A percentile compares a stretch with the other conserved stretches of the same genome.
These are phyloP conservation scores for Fraxinus platypoda DNA, from an alignment of 305 asterid genomes.

Conservation along the genomic window DNA sequence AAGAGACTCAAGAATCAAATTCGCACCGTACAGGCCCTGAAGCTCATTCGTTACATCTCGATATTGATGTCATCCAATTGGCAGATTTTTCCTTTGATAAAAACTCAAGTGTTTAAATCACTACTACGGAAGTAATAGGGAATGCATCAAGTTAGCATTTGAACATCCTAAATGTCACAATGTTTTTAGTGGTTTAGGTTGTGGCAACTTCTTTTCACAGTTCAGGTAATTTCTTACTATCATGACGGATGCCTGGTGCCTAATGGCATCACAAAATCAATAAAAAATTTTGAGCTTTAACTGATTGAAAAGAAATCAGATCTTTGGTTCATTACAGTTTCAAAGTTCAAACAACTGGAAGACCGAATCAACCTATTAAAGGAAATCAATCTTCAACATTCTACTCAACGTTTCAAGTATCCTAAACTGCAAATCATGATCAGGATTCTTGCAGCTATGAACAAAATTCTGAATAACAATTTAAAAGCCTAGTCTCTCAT, in stretches of 20 bases:
- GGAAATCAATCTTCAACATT: neutral
- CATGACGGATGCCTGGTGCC: neutral
- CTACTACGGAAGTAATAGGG: neutral
- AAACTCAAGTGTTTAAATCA: slow-evolving; percentile 18
- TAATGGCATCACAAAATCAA: neutral
- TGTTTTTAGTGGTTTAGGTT: neutral
- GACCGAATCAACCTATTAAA: neutral
- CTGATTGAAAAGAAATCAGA: neutral
- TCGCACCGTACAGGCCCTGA: slow-evolving; percentile 1
- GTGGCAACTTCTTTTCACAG: neutral
- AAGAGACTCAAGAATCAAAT: slow-evolving; percentile 5
- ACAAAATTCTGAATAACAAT: neutral
- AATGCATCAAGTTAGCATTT: slow-evolving; percentile 1
- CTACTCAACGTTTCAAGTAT: neutral
- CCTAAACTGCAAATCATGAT: neutral
- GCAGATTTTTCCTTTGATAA: slow-evolving; percentile 34
- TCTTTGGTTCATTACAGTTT: neutral
- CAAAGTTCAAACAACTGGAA: neutral
- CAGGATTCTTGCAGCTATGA: neutral
- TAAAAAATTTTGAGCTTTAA: neutral
- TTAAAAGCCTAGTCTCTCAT: neutral
- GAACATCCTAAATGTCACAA: slow-evolving; percentile 4
- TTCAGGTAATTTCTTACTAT: neutral
- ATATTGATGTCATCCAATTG: slow-evolving; percentile 18
- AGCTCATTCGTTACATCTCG: slow-evolving; percentile 10